A percentile compares a stretch with the other conserved stretches of the same genome.
Evolutionary conservation across 1,139 yeast species (phyloP).

Genomic region (Kodamaea plutei): DNA sequence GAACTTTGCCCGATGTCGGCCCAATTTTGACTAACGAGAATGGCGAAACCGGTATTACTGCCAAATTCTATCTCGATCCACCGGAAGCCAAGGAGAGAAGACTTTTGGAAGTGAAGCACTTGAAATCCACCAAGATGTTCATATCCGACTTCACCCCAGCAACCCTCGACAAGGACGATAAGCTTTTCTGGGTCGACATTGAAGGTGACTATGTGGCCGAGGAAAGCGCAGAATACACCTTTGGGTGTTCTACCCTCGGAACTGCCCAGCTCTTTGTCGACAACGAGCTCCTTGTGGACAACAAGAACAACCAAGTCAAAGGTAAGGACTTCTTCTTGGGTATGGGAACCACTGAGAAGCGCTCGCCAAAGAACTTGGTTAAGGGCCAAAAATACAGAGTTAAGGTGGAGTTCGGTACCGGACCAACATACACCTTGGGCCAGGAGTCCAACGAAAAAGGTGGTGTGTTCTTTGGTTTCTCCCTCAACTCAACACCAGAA

Average conservation of each 20-base stretch:
- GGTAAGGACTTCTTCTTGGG: constrained; percentile 47
- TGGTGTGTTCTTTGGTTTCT: constrained; percentile 30
- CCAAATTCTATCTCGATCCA: constrained; percentile 34
- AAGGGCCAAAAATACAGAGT: constrained; percentile 42
- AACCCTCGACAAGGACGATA: constrained; percentile 3
- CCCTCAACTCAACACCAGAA: constrained; percentile 19
- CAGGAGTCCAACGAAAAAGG: constrained; percentile 21
- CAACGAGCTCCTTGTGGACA: constrained; percentile 51
- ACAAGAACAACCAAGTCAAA: constrained; percentile 46
- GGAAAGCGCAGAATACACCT: constrained; percentile 41
- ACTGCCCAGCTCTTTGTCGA: constrained; percentile 54
- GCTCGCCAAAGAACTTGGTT: constrained; percentile 31
- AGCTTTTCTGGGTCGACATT: constrained; percentile 36
- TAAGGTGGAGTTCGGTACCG: constrained; percentile 50
- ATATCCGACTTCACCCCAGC: constrained; percentile 9
- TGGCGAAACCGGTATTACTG: constrained; percentile 40
- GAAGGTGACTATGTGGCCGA: constrained; percentile 43
- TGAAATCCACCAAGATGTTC: constrained; percentile 6
- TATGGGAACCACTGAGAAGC: constrained; percentile 50
- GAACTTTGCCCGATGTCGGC: constrained; percentile 28
- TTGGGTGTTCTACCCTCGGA: constrained; percentile 51
- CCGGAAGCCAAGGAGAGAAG: constrained; percentile 20
- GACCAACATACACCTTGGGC: constrained; percentile 36
- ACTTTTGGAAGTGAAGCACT: constrained; percentile 5
- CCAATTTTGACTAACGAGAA: constrained; percentile 14